Percentiles rank a stretch among this genome's conserved stretches.
Conservation (phyloP, 2,329 filamentous ascomycete genomes). For the Fusarium tupiense region DNA sequence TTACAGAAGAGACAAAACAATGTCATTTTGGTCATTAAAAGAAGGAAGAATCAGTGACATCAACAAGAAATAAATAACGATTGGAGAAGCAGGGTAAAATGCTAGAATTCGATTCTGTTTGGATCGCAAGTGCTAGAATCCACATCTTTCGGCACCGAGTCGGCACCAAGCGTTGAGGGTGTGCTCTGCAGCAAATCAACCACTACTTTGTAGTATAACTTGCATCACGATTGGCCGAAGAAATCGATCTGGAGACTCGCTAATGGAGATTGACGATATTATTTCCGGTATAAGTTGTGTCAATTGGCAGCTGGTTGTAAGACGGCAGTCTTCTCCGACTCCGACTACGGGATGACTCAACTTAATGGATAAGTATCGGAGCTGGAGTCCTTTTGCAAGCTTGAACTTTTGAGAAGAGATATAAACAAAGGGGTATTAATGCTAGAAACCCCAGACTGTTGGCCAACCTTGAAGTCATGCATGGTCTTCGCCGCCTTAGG, state of each 20-base stretch:
- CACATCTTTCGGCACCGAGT: constrained; percentile 29
- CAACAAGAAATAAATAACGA: constrained; percentile 16
- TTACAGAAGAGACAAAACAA: background rate
- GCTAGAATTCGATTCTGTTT: constrained; percentile 5
- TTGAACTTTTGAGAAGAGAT: background rate
- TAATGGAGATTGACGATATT: background rate
- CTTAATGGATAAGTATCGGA: background rate
- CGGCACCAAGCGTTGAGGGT: constrained; percentile 5
- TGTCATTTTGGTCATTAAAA: background rate
- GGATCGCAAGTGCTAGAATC: constrained; percentile 12
- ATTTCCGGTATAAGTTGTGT: background rate
- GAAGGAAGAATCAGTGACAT: background rate
- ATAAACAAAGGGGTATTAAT: too few species aligned
- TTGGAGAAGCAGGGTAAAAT: background rate
- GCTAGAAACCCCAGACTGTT: background rate
- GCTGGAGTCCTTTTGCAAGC: background rate
- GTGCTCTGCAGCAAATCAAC: background rate
- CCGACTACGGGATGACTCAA: constrained; percentile 3
- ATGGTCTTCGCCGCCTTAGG: background rate
- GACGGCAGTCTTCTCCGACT: background rate
- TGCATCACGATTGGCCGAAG: background rate
- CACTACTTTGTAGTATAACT: background rate
- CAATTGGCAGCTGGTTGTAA: background rate
- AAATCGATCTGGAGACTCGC: background rate
- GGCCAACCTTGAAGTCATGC: background rate